Percentiles rank a stretch among this genome's conserved stretches.
Conservation (phyloP, 2,329 filamentous ascomycete genomes). For the Microdochium trichocladiopsis region DNA sequence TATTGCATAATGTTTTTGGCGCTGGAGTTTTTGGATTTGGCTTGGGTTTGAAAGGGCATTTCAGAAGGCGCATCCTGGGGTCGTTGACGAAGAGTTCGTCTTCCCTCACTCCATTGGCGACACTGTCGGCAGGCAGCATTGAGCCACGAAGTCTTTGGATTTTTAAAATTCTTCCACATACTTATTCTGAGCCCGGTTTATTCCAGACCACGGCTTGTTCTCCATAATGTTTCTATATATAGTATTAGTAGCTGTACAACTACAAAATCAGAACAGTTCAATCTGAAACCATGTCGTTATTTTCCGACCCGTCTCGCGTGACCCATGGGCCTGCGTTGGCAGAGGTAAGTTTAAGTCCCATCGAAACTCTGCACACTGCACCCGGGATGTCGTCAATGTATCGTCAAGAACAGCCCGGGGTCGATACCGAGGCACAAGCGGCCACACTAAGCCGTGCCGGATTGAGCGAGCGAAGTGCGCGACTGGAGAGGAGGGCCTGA, state of each 20-base stretch:
- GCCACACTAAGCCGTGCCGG: no score
- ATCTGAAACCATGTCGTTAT: no score
- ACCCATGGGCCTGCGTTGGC: no score
- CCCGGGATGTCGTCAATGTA: no score
- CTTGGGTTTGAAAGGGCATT: neutral
- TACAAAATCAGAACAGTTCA: neutral
- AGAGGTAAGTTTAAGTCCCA: no score
- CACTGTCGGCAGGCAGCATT: neutral
- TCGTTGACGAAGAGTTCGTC: neutral
- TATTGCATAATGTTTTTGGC: neutral
- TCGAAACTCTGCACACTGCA: no score
- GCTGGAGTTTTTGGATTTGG: neutral
- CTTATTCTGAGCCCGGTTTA: neutral
- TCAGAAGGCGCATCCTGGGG: neutral
- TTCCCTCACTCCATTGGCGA: neutral
- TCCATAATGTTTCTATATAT: neutral
- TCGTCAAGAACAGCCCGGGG: no score
- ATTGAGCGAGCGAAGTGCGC: no score
- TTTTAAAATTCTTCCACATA: neutral
- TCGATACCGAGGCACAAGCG: no score
- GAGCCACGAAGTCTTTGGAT: neutral
- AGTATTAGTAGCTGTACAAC: neutral
- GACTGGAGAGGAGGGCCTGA: no score
- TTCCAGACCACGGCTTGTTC: neutral
- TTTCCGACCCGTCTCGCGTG: no score